These are phyloP conservation scores for Capsicum baccatum DNA, from an alignment of 257 asterid genomes.

Conservation along the genomic window DNA sequence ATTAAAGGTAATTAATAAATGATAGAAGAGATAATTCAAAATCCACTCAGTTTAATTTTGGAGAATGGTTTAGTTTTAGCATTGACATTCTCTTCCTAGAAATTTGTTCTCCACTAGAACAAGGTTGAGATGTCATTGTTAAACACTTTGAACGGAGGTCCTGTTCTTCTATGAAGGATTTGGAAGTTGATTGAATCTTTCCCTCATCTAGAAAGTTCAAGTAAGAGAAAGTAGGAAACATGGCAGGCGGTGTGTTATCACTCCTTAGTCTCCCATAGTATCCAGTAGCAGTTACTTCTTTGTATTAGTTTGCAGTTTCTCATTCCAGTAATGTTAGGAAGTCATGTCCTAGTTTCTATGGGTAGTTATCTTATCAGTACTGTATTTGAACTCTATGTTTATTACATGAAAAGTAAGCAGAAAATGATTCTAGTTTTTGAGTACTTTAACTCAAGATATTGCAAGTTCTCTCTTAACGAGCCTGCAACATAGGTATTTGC, in stretches of 20 bases:
- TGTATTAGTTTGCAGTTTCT: too few relatives aligned
- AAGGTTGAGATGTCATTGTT: not conserved
- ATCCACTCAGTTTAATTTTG: not conserved
- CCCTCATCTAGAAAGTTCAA: not conserved
- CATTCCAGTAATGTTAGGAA: too few relatives aligned
- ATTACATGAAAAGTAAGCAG: too few relatives aligned
- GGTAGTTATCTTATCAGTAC: too few relatives aligned
- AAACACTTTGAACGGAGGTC: not conserved
- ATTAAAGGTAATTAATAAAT: not conserved
- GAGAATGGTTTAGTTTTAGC: not conserved
- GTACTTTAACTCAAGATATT: too few relatives aligned
- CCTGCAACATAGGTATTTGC: not conserved
- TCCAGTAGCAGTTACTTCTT: too few relatives aligned
- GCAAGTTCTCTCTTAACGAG: too few relatives aligned
- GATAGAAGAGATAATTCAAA: conserved; percentile 15
- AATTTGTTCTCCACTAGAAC: not conserved
- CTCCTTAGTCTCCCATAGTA: too few relatives aligned
- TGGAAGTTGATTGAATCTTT: conserved; percentile 16
- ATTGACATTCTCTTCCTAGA: not conserved
- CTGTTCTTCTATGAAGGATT: conserved; percentile 8
- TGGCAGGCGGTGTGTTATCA: not conserved
- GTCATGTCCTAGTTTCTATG: too few relatives aligned
- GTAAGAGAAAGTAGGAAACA: not conserved
- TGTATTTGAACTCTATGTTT: too few relatives aligned
- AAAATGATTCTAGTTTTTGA: too few relatives aligned